phyloP scores from a whole-genome alignment of 805 yeast genomes.

The Komagataella ulmi region DNA sequence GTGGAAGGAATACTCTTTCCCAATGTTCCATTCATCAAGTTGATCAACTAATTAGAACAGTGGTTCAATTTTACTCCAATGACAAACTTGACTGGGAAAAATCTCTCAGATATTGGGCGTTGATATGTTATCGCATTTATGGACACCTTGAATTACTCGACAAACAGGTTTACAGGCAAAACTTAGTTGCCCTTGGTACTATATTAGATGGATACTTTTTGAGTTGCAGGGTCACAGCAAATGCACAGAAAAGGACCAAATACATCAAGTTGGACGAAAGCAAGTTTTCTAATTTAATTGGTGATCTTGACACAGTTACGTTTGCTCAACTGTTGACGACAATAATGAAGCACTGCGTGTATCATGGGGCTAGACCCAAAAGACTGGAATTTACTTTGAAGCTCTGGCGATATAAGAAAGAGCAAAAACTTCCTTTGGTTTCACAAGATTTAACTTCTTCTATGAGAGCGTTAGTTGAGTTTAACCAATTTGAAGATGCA shows the following conservation, averaged over 20 bases:
- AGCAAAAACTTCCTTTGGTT: background rate
- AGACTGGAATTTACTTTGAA: background rate
- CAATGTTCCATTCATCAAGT: background rate
- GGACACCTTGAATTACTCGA: background rate
- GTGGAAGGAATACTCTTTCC: background rate
- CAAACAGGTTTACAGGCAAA: background rate
- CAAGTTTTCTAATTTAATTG: background rate
- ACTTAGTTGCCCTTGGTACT: background rate
- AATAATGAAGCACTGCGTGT: background rate
- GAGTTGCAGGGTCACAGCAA: background rate
- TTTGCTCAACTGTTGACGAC: background rate
- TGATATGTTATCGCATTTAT: background rate
- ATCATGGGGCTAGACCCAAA: background rate
- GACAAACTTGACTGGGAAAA: background rate
- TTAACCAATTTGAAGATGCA: slow-evolving; percentile 11
- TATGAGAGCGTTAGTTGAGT: background rate
- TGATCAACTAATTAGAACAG: background rate
- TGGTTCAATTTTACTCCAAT: background rate
- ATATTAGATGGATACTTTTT: background rate
- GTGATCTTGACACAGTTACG: background rate
- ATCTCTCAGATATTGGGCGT: background rate
- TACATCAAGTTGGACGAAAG: background rate
- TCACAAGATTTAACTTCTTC: background rate
- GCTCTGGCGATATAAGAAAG: background rate
- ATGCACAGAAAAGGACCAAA: background rate